phyloP scores from a whole-genome alignment of 2,329 filamentous ascomycete species.

The Parasarocladium wereldwijsianum region DNA sequence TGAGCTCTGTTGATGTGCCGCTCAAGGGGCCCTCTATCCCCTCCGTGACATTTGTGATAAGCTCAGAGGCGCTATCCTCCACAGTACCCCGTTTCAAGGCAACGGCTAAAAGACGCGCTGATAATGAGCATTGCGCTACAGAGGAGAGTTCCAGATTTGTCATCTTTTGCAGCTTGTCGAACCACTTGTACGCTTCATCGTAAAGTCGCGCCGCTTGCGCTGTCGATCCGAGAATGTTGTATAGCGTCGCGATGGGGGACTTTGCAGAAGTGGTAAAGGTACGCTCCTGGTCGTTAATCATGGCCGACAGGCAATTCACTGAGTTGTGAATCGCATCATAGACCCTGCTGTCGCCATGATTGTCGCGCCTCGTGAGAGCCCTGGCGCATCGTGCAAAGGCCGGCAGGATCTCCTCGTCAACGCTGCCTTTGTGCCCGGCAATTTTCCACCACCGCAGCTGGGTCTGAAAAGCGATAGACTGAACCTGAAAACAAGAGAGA shows the following conservation, averaged over 20 bases:
- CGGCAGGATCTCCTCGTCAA: slow-evolving; percentile 49
- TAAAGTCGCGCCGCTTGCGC: slow-evolving; percentile 29
- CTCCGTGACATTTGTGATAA: slow-evolving; percentile 34
- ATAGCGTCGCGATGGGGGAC: slow-evolving; percentile 30
- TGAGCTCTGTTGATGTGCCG: slow-evolving; percentile 43
- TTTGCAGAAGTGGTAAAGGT: slow-evolving; percentile 21
- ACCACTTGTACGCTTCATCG: slow-evolving; percentile 41
- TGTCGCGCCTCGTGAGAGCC: slow-evolving; percentile 41
- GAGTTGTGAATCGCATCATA: slow-evolving; percentile 18
- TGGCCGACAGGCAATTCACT: slow-evolving; percentile 16
- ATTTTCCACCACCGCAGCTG: slow-evolving; percentile 53
- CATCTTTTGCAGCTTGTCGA: slow-evolving; percentile 27
- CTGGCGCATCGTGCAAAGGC: slow-evolving; percentile 49
- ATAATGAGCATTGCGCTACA: slow-evolving; percentile 34
- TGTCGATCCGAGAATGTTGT: slow-evolving; percentile 36
- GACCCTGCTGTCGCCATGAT: slow-evolving; percentile 21
- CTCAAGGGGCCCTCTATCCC: slow-evolving; percentile 43
- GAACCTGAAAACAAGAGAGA: slow-evolving; percentile 43
- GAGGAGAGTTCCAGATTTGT: slow-evolving; percentile 26
- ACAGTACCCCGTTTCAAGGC: slow-evolving; percentile 29
- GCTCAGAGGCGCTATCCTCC: slow-evolving; percentile 21
- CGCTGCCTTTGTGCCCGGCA: slow-evolving; percentile 41
- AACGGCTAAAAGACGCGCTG: slow-evolving; percentile 40
- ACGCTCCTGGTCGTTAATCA: slow-evolving; percentile 19
- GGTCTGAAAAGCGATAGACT: slow-evolving; percentile 45